A percentile compares a stretch with the other conserved stretches of the same genome.
Conservation (phyloP, 1,139 yeast species). For the Hanseniaspora uvarum region DNA sequence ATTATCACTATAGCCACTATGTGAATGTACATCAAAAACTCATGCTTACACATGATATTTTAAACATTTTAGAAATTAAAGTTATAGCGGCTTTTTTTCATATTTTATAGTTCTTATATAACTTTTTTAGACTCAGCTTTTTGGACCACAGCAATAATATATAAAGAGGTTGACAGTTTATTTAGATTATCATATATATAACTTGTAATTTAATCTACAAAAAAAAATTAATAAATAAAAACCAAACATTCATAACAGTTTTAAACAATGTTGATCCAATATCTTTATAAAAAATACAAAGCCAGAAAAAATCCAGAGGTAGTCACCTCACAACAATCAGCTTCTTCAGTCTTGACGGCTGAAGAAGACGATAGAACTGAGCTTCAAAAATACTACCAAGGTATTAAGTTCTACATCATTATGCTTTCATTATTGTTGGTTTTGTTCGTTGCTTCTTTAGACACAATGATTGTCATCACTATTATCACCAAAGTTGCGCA, state of each 20-base stretch:
- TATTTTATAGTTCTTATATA: too few species aligned
- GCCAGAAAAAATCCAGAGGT: not conserved
- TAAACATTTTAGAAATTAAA: too few species aligned
- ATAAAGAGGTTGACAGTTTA: too few species aligned
- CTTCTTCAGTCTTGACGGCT: too few species aligned
- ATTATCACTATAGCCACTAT: too few species aligned
- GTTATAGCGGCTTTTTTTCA: too few species aligned
- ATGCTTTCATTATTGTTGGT: conserved; percentile 40
- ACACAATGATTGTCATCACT: conserved; percentile 57
- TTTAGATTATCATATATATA: too few species aligned
- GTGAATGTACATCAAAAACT: too few species aligned
- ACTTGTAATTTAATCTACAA: too few species aligned
- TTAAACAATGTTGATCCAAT: not conserved
- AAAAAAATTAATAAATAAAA: not conserved
- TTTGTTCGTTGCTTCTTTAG: conserved; percentile 55
- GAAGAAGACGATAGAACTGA: not conserved
- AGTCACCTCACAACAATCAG: not conserved
- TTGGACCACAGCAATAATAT: too few species aligned
- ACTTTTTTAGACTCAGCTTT: too few species aligned
- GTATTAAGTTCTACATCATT: conserved; percentile 12
- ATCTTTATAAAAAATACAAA: not conserved
- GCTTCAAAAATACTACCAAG: conserved; percentile 12
- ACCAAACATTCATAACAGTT: not conserved
- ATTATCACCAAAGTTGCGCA: conserved; percentile 46
- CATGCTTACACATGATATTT: too few species aligned